These are phyloP conservation scores for thale cress (Arabidopsis thaliana) DNA, from an alignment of 345 rosid species.

Conservation along the genomic window DNA sequence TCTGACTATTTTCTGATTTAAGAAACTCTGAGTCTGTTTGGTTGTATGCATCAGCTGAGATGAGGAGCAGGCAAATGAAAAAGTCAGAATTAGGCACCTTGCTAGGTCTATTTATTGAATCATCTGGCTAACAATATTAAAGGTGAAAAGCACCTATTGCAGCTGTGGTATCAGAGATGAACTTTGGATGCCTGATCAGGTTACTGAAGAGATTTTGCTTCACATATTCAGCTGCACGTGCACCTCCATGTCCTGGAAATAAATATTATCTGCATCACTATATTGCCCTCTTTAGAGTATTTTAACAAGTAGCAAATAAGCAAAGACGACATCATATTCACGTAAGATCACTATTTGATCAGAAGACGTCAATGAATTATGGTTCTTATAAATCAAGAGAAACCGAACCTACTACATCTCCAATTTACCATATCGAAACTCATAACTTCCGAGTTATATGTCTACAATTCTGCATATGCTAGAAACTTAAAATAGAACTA, in stretches of 20 bases:
- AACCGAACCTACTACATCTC: slow-evolving; percentile 1
- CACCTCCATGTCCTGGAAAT: slow-evolving; percentile 96
- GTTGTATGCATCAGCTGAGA: slow-evolving; percentile 90
- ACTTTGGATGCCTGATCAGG: slow-evolving; percentile 93
- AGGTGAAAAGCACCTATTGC: slow-evolving; percentile 71
- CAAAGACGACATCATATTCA: background rate
- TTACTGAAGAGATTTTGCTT: slow-evolving; percentile 93
- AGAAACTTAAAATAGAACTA: background rate
- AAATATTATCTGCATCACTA: slow-evolving; percentile 32
- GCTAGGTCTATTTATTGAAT: slow-evolving; percentile 3
- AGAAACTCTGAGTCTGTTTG: slow-evolving; percentile 93
- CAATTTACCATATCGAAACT: background rate
- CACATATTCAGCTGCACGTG: slow-evolving; percentile 98
- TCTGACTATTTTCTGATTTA: slow-evolving; percentile 89
- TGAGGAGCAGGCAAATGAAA: slow-evolving; percentile 18
- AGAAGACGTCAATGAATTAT: background rate
- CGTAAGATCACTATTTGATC: background rate
- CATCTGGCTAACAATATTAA: slow-evolving; percentile 9
- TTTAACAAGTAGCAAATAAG: background rate
- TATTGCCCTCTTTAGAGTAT: background rate
- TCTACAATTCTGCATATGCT: slow-evolving; percentile 10
- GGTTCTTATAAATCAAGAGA: slow-evolving; percentile 2
- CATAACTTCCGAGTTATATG: background rate
- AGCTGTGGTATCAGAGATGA: slow-evolving; percentile 88
- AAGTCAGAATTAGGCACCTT: slow-evolving; percentile 29